Evolutionary conservation across 2,329 filamentous ascomycete genomes (phyloP), one percentile per base, ranked within the genome.

Genomic region (Didymella keratinophila): DNA sequence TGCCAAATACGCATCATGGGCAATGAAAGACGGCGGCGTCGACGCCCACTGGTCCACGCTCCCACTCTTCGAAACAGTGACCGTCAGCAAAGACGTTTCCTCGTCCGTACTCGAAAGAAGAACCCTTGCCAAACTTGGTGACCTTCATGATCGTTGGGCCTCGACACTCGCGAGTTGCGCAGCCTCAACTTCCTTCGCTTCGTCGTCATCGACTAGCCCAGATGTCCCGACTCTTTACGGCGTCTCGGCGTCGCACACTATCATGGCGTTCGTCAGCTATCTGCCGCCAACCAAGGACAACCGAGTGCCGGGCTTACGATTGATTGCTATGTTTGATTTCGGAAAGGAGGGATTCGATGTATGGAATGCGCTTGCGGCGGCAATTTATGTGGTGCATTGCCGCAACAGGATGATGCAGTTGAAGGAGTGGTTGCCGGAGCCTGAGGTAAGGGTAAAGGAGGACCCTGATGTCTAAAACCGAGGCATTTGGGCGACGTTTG

Each of bases 311-410:
- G 52, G 60, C 62, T 48, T 81, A 8, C 71, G 76, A 11, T 78
- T 78, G 11, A 79, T 87, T 48, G 81, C 79, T 5, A 79, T 81
- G 51, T 84, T 86, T 62, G 82, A 87, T 66, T 81, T 86, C 54
- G 78, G 78, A 4, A 79, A 84, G 42, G 69, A 73, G 9, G 80
- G 80, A 1, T 82, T 84, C 58, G 86, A 87, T 67, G 84, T 87
- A 2, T 88, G 86, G 86, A 86, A 86, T 66, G 79, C 82, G 4
- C 74, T 87, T 4, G 84, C 84, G 0, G 63, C 87, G 48, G 83
- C 85, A 0, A 84, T 87, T 56, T 74, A 84, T 6, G 76, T 85
- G 11, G 79, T 84, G 60, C 81, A 85, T 67, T 80, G 82, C 52
- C 79, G 84, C 5, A 81, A 83, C 58, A 78, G 80, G 32, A 79